Percentiles rank a stretch among this genome's conserved stretches.
These are phyloP conservation scores for Metarhizium album DNA, from an alignment of 2,329 filamentous ascomycete species.

Conservation along the genomic window DNA sequence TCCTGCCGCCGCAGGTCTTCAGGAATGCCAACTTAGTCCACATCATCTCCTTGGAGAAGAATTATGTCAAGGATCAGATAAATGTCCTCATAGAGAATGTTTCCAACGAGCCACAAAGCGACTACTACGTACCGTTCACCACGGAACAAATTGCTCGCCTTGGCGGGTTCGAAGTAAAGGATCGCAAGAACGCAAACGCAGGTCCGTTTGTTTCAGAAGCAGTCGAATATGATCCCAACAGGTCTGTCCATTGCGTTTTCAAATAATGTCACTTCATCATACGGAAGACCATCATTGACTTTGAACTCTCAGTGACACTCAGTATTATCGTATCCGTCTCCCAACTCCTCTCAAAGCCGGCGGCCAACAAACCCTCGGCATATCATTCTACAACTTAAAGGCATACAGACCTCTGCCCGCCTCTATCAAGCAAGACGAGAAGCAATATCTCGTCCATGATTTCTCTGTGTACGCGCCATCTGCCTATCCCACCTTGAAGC, in stretches of 20 bases:
- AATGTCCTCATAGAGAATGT: slow-evolving; percentile 93
- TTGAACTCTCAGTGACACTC: slow-evolving; percentile 42
- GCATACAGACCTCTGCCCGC: slow-evolving; percentile 73
- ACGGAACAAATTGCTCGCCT: slow-evolving; percentile 62
- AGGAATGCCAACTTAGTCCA: slow-evolving; percentile 89
- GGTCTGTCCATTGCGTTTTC: slow-evolving; percentile 25
- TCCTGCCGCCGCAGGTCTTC: slow-evolving; percentile 83
- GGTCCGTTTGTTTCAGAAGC: slow-evolving; percentile 59
- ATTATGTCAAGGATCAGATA: slow-evolving; percentile 78
- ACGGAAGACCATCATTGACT: not conserved
- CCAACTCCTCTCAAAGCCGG: slow-evolving; percentile 65
- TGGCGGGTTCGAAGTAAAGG: slow-evolving; percentile 81
- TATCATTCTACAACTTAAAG: slow-evolving; percentile 73
- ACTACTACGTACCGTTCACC: slow-evolving; percentile 88
- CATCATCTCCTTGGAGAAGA: slow-evolving; percentile 85
- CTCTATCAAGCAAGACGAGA: slow-evolving; percentile 69
- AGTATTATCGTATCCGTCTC: slow-evolving; percentile 79
- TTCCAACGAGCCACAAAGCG: slow-evolving; percentile 64
- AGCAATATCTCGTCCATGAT: slow-evolving; percentile 75
- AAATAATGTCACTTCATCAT: not conserved
- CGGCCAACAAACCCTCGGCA: slow-evolving; percentile 73
- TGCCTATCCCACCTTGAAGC: slow-evolving; percentile 76
- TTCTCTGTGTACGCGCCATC: slow-evolving; percentile 81
- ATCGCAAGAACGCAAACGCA: slow-evolving; percentile 68
- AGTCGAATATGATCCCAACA: slow-evolving; percentile 53